Conservation (phyloP, 805 yeast species). For the Kazachstania kunashirensis region DNA sequence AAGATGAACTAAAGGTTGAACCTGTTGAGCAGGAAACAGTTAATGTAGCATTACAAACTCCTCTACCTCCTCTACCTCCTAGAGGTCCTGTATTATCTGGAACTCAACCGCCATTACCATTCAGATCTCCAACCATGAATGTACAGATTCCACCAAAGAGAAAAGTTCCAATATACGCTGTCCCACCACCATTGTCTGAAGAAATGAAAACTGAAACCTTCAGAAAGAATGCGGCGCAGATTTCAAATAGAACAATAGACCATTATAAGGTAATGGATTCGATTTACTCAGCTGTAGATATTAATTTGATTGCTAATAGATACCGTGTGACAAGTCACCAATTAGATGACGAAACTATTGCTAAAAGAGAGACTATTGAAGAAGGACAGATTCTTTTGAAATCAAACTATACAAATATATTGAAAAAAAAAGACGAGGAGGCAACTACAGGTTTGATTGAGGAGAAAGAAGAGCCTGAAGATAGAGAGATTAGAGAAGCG, state of each 20-base stretch:
- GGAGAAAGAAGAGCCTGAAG: conserved; percentile 8
- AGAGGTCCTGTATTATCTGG: neutral
- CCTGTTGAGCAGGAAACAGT: neutral
- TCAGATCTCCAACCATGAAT: conserved; percentile 1
- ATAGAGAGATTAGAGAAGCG: conserved; percentile 32
- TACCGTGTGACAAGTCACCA: conserved; percentile 46
- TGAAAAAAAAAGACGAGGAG: conserved; percentile 14
- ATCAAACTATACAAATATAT: conserved; percentile 19
- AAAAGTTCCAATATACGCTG: conserved; percentile 6
- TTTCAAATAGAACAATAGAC: neutral
- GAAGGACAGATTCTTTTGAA: conserved; percentile 39
- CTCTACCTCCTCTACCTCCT: neutral
- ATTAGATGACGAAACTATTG: conserved; percentile 39
- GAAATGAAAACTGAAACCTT: conserved; percentile 24
- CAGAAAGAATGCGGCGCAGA: conserved; percentile 17
- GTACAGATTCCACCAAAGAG: conserved; percentile 2
- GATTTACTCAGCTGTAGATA: conserved; percentile 31
- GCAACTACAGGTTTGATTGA: conserved; percentile 5
- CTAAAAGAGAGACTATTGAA: conserved; percentile 43
- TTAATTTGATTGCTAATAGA: conserved; percentile 53
- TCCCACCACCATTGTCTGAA: conserved; percentile 27
- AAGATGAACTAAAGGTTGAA: neutral
- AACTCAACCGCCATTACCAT: conserved; percentile 1
- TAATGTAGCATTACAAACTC: neutral
- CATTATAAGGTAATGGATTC: conserved; percentile 11